A percentile compares a stretch with the other conserved stretches of the same genome.
phyloP scores from a whole-genome alignment of 2,329 filamentous ascomycete genomes.

The Geosmithia putterillii region DNA sequence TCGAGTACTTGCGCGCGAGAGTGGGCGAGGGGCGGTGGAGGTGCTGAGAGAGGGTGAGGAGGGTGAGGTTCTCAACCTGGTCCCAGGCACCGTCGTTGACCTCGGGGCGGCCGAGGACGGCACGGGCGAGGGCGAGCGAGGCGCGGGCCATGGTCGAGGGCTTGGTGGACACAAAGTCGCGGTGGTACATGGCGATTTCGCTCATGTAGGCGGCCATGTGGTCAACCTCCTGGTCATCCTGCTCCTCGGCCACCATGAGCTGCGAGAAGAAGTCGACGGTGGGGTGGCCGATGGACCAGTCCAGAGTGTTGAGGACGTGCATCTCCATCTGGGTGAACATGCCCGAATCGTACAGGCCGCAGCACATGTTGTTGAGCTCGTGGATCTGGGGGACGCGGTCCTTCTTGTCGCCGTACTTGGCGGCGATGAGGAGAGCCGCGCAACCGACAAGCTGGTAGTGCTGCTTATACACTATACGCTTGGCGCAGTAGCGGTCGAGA shows the following conservation, averaged over 20 bases:
- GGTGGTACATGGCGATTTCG: slow-evolving; percentile 91
- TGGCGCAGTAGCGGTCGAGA: slow-evolving; percentile 94
- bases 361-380: slow-evolving; percentile 98
- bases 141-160: slow-evolving; percentile 85
- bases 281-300: slow-evolving; percentile 92
- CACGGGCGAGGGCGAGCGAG: slow-evolving; percentile 73
- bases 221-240: slow-evolving; percentile 74
- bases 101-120: slow-evolving; percentile 72
- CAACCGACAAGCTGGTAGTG: slow-evolving; percentile 98
- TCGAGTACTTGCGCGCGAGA: slow-evolving; percentile 47
- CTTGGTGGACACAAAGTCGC: slow-evolving; percentile 87
- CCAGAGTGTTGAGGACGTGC: slow-evolving; percentile 94
- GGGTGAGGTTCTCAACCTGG: slow-evolving; percentile 55
- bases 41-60: slow-evolving; percentile 46
- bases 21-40: slow-evolving; percentile 46
- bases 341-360: slow-evolving; percentile 92
- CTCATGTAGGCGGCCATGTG: slow-evolving; percentile 90
- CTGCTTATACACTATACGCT: slow-evolving; percentile 95
- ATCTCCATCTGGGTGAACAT: slow-evolving; percentile 99
- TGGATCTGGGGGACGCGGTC: slow-evolving; percentile 95
- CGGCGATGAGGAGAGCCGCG: slow-evolving; percentile 86
- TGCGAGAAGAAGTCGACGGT: slow-evolving; percentile 92
- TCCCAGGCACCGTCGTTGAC: slow-evolving; percentile 67
- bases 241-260: slow-evolving; percentile 70
- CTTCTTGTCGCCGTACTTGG: slow-evolving; percentile 98